phyloP scores from a whole-genome alignment of 1,284 basidiomycete genomes.

The Ganoderma lucidum region DNA sequence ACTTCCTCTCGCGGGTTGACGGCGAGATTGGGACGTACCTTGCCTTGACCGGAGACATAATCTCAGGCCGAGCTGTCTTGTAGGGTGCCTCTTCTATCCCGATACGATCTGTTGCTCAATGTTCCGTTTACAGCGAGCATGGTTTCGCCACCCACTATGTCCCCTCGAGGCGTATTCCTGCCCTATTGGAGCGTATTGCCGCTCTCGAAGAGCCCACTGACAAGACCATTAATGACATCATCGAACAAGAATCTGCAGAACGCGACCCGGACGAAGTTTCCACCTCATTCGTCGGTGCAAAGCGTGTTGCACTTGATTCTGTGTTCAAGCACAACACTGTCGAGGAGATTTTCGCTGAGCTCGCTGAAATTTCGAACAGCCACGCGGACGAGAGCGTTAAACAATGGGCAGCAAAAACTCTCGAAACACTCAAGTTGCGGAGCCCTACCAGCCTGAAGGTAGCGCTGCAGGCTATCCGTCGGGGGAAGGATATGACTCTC shows the following conservation, averaged over 20 bases:
- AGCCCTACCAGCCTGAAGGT: constrained; percentile 94
- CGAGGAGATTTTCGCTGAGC: constrained; percentile 71
- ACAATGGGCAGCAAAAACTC: constrained; percentile 80
- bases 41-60: constrained; percentile 82
- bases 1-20: constrained; percentile 90
- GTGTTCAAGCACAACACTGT: constrained; percentile 79
- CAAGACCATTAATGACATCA: constrained; percentile 59
- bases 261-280: constrained; percentile 63
- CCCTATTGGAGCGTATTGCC: constrained; percentile 69
- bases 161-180: constrained; percentile 76
- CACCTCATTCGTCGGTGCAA: constrained; percentile 65
- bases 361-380: constrained; percentile 56
- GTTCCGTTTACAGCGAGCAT: constrained; percentile 67
- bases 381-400: constrained; percentile 56
- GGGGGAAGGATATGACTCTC: constrained; percentile 70
- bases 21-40: constrained; percentile 94
- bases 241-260: constrained; percentile 76
- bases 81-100: constrained; percentile 50
- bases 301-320: constrained; percentile 79
- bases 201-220: constrained; percentile 63
- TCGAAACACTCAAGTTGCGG: constrained; percentile 68
- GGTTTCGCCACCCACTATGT: constrained; percentile 94
- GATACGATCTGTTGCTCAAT: constrained; percentile 16
- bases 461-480: constrained; percentile 79
- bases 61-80: constrained; percentile 86